Evolutionary conservation across 345 rosid genomes (phyloP).

Genomic region (Corchorus olitorius): DNA sequence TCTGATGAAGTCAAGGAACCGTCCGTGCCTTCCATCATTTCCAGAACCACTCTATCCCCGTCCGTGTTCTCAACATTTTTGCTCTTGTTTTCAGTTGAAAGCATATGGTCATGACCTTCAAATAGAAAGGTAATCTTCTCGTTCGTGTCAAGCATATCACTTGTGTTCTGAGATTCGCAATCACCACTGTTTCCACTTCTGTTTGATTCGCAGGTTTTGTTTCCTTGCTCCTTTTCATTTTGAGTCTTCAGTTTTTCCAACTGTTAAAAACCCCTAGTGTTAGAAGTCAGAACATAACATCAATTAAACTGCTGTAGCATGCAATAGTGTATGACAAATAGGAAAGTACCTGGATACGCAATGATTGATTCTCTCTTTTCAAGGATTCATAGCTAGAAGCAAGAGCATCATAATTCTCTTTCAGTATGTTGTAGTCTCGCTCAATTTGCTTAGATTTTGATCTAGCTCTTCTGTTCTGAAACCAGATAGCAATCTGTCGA

Average conservation of each 20-base stretch:
- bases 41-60: slow-evolving; percentile 21
- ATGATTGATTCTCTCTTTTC: slow-evolving; percentile 33
- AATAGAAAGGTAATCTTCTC: background rate
- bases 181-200: slow-evolving; percentile 13
- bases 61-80: slow-evolving; percentile 10
- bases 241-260: slow-evolving; percentile 28
- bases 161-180: slow-evolving; percentile 9
- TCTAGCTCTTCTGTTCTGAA: slow-evolving; percentile 51
- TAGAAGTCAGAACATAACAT: background rate
- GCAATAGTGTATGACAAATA: background rate
- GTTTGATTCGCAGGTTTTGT: background rate
- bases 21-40: slow-evolving; percentile 16
- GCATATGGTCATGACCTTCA: slow-evolving; percentile 4
- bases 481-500: slow-evolving; percentile 51
- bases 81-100: slow-evolving; percentile 5
- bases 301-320: background rate
- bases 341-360: slow-evolving; percentile 31
- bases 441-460: slow-evolving; percentile 45
- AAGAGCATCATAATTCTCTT: slow-evolving; percentile 25
- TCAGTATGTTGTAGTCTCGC: slow-evolving; percentile 34
- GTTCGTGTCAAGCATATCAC: background rate
- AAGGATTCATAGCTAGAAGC: slow-evolving; percentile 33
- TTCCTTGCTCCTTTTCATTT: slow-evolving; percentile 14
- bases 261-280: slow-evolving; percentile 26
- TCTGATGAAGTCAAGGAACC: slow-evolving; percentile 25